Base-by-base conservation (phyloP, 1,284 basidiomycete species). In the Ustilago bromivora region DNA sequence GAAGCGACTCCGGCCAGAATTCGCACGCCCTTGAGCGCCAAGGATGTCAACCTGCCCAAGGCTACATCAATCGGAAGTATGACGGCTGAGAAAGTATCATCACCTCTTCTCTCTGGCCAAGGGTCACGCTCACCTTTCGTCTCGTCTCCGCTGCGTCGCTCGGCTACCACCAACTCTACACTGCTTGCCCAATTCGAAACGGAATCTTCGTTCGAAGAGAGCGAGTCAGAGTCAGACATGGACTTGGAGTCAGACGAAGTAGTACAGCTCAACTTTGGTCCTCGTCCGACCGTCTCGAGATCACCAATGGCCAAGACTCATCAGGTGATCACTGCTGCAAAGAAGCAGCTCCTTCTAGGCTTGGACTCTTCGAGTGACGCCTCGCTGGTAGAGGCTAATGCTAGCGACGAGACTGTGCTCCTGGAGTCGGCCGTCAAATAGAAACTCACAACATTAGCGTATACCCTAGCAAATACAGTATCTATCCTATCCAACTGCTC, bases 361-460 rank as follows among this genome's bases (percentile, higher is more conserved):
- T 11, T 58, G 12, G 67, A 57, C 19, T 69, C 66, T 17, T 59
- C 67, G 19, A 54, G 53, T 19, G 67, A 63, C 11, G 43, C 59
- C 2, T 57, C 54, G 3, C 19, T 54, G 32, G 35, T 47, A 28
- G 61, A 61, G 10, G 62, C 59, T 4, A 53, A 51, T 17, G 60
- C 46, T n/a, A 46, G 41, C 4, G 72, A 75, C 43, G 61, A 67
- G 47, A 71, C 72, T 17, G 54, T 75, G 19, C 34, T 75, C 15
- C 31, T 74, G 36, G 62, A 58, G n/a, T 40, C 32, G 19, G 40
- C 34, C 15, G 52, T 11, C 54, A 32, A 59, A 15, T 10, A 3
- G 12, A 34, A n/a, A 17, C 13, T 15, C 10, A n/a, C 23, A 12
- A 43, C 7, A 15, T 54, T n/a, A 41, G 7, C 57, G 54, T 63